Percentiles rank a stretch among this genome's conserved stretches.
Evolutionary conservation across 1,284 basidiomycete species (phyloP).

Genomic region (Ganoderma leucocontextum): DNA sequence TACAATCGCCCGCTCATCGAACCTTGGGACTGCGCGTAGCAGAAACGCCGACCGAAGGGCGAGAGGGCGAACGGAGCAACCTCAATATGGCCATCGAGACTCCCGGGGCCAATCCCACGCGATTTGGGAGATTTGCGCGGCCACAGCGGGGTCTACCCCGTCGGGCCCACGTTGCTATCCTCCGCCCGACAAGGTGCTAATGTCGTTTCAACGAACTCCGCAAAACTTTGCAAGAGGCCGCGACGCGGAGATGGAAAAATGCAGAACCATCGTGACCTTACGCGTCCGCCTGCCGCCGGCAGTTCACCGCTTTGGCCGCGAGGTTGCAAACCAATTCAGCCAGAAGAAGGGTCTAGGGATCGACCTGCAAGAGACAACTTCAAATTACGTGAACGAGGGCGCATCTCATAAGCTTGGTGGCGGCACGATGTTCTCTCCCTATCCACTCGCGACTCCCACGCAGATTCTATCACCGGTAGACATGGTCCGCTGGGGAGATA

Average conservation of each 20-base stretch:
- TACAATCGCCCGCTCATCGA: conserved; percentile 32
- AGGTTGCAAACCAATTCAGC: conserved; percentile 26
- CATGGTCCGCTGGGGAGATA: conserved; percentile 60
- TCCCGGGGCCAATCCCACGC: conserved; percentile 31
- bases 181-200: conserved; percentile 25
- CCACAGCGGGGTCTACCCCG: conserved; percentile 16
- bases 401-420: conserved; percentile 36
- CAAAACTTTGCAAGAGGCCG: conserved; percentile 21
- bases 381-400: conserved; percentile 31
- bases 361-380: conserved; percentile 21
- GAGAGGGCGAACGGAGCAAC: conserved; percentile 34
- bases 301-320: conserved; percentile 30
- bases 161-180: conserved; percentile 31
- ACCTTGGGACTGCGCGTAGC: conserved; percentile 32
- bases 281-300: conserved; percentile 24
- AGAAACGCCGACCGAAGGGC: conserved; percentile 29
- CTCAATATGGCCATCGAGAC: conserved; percentile 32
- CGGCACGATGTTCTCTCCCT: conserved; percentile 32
- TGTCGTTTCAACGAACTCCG: conserved; percentile 21
- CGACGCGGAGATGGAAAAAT: conserved; percentile 11
- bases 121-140: conserved; percentile 31
- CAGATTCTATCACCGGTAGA: conserved; percentile 58
- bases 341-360: conserved; percentile 12
- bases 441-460: conserved; percentile 22
- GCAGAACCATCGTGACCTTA: conserved; percentile 22